A percentile compares a stretch with the other conserved stretches of the same genome.
These are phyloP conservation scores for Sclerotinia borealis DNA, from an alignment of 2,329 filamentous ascomycete species.

Conservation along the genomic window DNA sequence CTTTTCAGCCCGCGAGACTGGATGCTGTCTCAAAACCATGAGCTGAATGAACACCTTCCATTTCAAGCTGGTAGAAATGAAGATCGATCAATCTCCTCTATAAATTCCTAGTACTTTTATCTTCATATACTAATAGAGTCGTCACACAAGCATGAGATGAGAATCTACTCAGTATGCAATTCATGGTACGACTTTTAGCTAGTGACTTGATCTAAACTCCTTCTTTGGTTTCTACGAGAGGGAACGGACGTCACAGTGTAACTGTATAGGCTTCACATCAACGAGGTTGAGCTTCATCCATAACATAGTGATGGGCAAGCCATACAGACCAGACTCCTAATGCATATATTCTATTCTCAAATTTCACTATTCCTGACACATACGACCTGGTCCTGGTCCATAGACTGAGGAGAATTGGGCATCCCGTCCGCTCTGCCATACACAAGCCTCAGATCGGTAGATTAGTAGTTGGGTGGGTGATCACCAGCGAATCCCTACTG, in stretches of 20 bases:
- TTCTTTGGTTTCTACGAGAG: neutral
- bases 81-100: neutral
- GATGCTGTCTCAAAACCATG: neutral
- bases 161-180: neutral
- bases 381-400: too few relatives aligned
- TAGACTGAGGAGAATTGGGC: constrained; percentile 1
- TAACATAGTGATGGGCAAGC: neutral
- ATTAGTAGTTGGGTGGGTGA: constrained; percentile 5
- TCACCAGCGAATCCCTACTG: constrained; percentile 1
- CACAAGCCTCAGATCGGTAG: constrained; percentile 4
- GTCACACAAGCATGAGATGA: neutral
- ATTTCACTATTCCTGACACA: fast-evolving
- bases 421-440: constrained; percentile 5
- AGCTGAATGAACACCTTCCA: neutral
- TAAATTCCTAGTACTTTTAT: neutral
- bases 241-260: neutral
- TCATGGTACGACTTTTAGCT: neutral
- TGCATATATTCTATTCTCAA: too few relatives aligned
- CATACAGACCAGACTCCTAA: neutral
- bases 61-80: neutral
- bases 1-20: neutral
- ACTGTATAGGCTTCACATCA: neutral
- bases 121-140: neutral
- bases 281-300: too few relatives aligned
- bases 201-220: neutral